Evolutionary conservation across 345 rosid genomes (phyloP).

Genomic region (Microthlaspi erraticum): DNA sequence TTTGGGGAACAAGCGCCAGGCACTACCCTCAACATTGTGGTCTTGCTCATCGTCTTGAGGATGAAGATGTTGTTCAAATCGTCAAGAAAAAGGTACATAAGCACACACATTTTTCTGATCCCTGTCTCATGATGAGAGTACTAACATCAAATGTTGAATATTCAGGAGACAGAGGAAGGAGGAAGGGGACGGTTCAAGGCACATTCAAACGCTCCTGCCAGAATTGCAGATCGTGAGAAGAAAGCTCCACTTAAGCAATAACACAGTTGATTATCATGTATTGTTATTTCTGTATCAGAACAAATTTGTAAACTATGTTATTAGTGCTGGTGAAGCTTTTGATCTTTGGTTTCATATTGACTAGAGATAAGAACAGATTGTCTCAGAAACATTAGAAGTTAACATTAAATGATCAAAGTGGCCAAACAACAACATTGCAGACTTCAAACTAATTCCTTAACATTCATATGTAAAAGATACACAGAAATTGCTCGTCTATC

Average conservation of each 20-base stretch:
- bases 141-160: conserved; percentile 15
- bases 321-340: not conserved
- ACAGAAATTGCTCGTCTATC: conserved; percentile 28
- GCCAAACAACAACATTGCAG: conserved; percentile 21
- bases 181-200: conserved; percentile 94
- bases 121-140: conserved; percentile 21
- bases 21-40: conserved; percentile 96
- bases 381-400: conserved; percentile 23
- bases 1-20: conserved; percentile 88
- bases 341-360: conserved; percentile 13
- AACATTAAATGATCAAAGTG: conserved; percentile 1
- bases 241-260: conserved; percentile 89
- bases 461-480: conserved; percentile 15
- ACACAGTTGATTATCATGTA: conserved; percentile 16
- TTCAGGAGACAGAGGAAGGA: conserved; percentile 84
- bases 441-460: conserved; percentile 1
- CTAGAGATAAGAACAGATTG: conserved; percentile 11
- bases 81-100: conserved; percentile 90
- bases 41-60: conserved; percentile 73
- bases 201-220: conserved; percentile 76
- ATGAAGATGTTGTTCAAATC: conserved; percentile 93
- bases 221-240: conserved; percentile 91
- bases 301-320: conserved; percentile 9
- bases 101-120: not conserved
- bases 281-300: not conserved